phyloP scores from a whole-genome alignment of 2,329 filamentous ascomycete genomes.

The Pseudogymnoascus sp. region DNA sequence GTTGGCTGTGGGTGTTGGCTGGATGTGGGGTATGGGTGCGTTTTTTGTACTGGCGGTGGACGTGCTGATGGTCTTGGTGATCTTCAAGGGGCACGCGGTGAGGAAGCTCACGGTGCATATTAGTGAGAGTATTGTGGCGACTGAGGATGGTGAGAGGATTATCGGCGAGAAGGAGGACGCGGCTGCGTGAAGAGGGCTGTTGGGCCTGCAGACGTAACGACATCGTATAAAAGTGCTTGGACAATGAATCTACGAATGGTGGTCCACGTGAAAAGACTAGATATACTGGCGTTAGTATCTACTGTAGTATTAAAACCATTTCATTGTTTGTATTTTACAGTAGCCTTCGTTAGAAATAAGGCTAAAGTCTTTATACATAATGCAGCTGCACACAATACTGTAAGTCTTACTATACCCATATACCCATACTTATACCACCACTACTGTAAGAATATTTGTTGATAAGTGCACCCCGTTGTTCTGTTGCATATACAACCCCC shows the following conservation, averaged over 20 bases:
- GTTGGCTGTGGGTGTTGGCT: slow-evolving; percentile 29
- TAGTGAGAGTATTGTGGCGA: slow-evolving; percentile 15
- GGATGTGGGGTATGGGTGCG: slow-evolving; percentile 36
- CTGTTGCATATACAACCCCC: neutral
- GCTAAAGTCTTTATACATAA: neutral
- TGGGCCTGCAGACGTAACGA: neutral
- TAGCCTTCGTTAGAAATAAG: neutral
- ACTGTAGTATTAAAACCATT: neutral
- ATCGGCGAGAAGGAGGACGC: neutral
- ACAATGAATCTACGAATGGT: neutral
- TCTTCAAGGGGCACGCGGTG: slow-evolving; percentile 26
- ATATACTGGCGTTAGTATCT: neutral
- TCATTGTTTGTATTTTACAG: neutral
- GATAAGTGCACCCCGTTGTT: neutral
- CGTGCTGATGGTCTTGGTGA: slow-evolving; percentile 23
- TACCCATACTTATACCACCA: neutral
- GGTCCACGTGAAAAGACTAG: neutral
- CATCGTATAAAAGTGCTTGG: neutral
- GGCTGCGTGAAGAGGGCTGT: neutral
- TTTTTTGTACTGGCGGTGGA: slow-evolving; percentile 30
- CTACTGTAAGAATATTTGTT: neutral
- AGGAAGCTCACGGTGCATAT: slow-evolving; percentile 14
- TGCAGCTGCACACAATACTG: neutral
- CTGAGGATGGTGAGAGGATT: slow-evolving; percentile 25
- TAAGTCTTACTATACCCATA: no score